These are phyloP conservation scores for Euphorbia peplus DNA, from an alignment of 345 rosid genomes.

Conservation along the genomic window DNA sequence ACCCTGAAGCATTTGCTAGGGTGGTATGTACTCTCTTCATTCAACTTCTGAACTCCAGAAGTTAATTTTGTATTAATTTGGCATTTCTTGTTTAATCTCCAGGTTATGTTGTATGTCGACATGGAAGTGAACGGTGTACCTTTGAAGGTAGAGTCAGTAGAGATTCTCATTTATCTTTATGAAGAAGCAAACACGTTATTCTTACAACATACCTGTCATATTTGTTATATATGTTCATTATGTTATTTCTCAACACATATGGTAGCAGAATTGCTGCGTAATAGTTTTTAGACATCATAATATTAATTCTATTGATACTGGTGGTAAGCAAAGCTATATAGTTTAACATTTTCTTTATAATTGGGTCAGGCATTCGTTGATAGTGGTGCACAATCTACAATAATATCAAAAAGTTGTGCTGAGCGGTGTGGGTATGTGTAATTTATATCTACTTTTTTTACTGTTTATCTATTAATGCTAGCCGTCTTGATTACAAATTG, in stretches of 20 bases:
- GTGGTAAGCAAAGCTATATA: background rate
- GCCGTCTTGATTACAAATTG: background rate
- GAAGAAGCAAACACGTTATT: background rate
- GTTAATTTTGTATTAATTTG: slow-evolving; percentile 11
- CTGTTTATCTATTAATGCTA: background rate
- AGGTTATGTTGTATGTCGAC: slow-evolving; percentile 96
- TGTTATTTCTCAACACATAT: background rate
- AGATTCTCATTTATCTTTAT: background rate
- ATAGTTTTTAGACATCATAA: background rate
- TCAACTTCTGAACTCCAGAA: slow-evolving; percentile 3
- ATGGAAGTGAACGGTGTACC: slow-evolving; percentile 98
- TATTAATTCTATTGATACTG: background rate
- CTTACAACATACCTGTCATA: background rate
- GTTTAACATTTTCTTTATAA: slow-evolving; percentile 2
- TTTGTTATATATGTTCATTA: background rate
- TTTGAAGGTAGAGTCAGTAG: slow-evolving; percentile 62
- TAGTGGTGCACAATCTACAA: slow-evolving; percentile 98
- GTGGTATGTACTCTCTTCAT: slow-evolving; percentile 66
- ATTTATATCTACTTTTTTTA: background rate
- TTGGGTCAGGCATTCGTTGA: slow-evolving; percentile 87
- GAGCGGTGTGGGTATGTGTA: slow-evolving; percentile 82
- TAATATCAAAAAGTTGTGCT: slow-evolving; percentile 97
- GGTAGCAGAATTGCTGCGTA: background rate
- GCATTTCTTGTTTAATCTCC: slow-evolving; percentile 24
- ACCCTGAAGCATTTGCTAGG: slow-evolving; percentile 97